Evolutionary conservation across 169 alveolate genomes (phyloP).

Genomic region (Amoebophrya sp.): DNA sequence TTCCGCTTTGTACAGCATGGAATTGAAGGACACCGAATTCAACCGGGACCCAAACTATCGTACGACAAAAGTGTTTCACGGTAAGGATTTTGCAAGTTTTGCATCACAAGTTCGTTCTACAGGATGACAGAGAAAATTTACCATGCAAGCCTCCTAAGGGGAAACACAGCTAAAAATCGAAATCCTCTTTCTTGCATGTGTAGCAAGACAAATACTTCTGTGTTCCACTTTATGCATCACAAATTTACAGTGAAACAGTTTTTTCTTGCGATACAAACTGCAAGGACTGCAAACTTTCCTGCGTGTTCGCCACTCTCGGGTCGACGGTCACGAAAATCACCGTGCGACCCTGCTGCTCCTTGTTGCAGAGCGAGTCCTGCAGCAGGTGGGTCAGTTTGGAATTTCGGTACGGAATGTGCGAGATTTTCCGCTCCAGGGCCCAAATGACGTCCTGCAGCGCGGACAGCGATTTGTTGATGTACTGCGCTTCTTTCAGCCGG

Average conservation of each 20-base stretch:
- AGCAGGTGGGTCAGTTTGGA: conserved; percentile 44
- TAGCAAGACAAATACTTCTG: too few species aligned
- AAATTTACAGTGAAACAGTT: not conserved
- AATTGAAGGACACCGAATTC: too few species aligned
- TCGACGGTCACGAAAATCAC: not conserved
- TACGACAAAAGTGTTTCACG: too few species aligned
- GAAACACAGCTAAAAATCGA: too few species aligned
- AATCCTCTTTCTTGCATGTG: too few species aligned
- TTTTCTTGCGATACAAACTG: not conserved
- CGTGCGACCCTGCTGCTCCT: not conserved
- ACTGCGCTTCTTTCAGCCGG: conserved; percentile 63
- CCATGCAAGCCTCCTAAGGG: too few species aligned
- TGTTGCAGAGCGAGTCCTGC: conserved; percentile 11
- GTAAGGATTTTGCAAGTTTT: too few species aligned
- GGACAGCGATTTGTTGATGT: conserved; percentile 51
- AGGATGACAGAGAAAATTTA: too few species aligned
- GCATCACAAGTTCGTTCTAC: too few species aligned
- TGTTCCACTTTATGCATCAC: too few species aligned
- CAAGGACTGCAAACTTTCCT: not conserved
- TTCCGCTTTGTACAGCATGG: too few species aligned
- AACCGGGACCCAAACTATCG: too few species aligned
- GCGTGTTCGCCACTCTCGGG: not conserved
- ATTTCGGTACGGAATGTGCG: conserved; percentile 47
- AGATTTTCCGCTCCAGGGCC: not conserved
- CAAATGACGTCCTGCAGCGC: not conserved